Evolutionary conservation across 768 basidiomycete species (phyloP).

Genomic region (Tubosaeta brunneosetosa): DNA sequence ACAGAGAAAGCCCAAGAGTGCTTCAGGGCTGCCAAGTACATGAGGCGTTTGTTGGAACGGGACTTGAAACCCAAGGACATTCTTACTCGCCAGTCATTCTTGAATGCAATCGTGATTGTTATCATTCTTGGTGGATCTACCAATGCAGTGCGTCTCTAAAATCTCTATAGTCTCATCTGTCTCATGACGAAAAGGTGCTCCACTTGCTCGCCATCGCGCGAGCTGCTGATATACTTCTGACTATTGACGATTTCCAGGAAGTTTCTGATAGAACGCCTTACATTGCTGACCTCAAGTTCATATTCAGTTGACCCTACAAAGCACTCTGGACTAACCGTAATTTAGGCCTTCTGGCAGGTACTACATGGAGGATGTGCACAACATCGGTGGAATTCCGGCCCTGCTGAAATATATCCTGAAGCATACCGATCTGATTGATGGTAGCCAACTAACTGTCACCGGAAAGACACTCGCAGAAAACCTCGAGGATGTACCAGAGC

Average conservation of each 20-base stretch:
- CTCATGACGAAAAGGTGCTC: constrained; percentile 50
- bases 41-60: constrained; percentile 66
- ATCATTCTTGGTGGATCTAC: constrained; percentile 85
- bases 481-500: constrained; percentile 69
- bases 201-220: constrained; percentile 84
- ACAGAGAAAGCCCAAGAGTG: constrained; percentile 83
- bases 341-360: constrained; percentile 77
- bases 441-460: constrained; percentile 81
- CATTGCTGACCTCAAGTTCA: constrained; percentile 75
- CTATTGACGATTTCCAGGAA: constrained; percentile 82
- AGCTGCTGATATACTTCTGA: constrained; percentile 67
- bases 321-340: constrained; percentile 3
- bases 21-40: constrained; percentile 67
- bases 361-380: constrained; percentile 88
- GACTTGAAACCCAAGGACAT: constrained; percentile 84
- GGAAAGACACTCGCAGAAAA: constrained; percentile 90
- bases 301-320: constrained; percentile 12
- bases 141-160: constrained; percentile 56
- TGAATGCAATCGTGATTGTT: constrained; percentile 79
- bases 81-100: constrained; percentile 63
- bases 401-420: constrained; percentile 80
- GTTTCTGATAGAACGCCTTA: constrained; percentile 78
- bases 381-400: constrained; percentile 79
- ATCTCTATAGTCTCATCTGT: background rate
- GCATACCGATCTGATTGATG: constrained; percentile 74